These are phyloP conservation scores for Pseudohalonectria lignicola DNA, from an alignment of 2,329 filamentous ascomycete genomes.

Conservation along the genomic window DNA sequence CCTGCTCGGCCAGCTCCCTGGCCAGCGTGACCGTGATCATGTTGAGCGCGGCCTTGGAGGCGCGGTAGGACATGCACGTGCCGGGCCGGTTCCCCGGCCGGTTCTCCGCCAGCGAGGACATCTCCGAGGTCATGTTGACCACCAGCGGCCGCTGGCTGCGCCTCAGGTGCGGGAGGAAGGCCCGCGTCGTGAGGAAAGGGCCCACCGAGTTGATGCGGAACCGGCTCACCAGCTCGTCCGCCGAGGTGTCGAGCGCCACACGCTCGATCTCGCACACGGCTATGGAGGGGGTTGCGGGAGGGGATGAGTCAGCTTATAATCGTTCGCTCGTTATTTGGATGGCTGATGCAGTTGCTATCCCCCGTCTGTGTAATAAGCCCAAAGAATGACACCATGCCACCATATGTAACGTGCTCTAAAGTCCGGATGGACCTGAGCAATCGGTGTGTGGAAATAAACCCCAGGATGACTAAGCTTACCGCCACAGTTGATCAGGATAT, in stretches of 20 bases:
- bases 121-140: slow-evolving; percentile 4
- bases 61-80: slow-evolving; percentile 1
- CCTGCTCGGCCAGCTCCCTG: slow-evolving; percentile 2
- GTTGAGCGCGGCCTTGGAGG: slow-evolving; percentile 24
- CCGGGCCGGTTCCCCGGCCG: slow-evolving; percentile 2
- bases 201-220: slow-evolving; percentile 3
- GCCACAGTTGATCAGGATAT: slow-evolving; percentile 5
- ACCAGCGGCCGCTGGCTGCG: slow-evolving; percentile 1
- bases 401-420: too few relatives aligned
- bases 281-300: background rate
- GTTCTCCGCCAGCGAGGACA: slow-evolving; percentile 3
- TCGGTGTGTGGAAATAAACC: too few relatives aligned
- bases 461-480: too few relatives aligned
- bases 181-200: slow-evolving; percentile 3
- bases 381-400: too few relatives aligned
- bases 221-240: slow-evolving; percentile 1
- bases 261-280: slow-evolving; percentile 3
- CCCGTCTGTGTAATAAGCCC: too few relatives aligned
- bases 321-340: background rate
- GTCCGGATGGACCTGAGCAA: too few relatives aligned
- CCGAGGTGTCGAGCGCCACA: slow-evolving; percentile 1
- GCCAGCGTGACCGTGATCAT: slow-evolving; percentile 20
- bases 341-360: too few relatives aligned
- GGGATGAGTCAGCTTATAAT: background rate
- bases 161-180: slow-evolving; percentile 4